A percentile compares a stretch with the other conserved stretches of the same genome.
These are phyloP conservation scores for Margaritispora aquatica DNA, from an alignment of 495 filamentous ascomycete genomes.

Conservation along the genomic window DNA sequence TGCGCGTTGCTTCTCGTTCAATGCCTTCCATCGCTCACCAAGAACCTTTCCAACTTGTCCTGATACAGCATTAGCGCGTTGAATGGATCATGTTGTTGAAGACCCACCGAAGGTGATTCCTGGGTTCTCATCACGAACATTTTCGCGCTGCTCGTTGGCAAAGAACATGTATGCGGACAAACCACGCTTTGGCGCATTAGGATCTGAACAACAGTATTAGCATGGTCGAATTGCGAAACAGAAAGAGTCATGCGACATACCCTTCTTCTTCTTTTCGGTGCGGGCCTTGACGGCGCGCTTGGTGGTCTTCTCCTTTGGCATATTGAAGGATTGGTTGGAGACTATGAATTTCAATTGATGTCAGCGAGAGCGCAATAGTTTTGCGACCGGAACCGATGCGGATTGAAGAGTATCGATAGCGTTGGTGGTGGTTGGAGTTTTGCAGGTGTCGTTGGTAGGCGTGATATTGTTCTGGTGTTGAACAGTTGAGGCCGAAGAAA, in stretches of 20 bases:
- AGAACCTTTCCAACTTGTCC: slow-evolving; percentile 97
- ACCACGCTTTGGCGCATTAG: slow-evolving; percentile 97
- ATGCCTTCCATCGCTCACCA: slow-evolving; percentile 95
- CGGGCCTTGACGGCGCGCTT: slow-evolving; percentile 47
- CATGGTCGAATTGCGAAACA: not conserved
- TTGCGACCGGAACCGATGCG: slow-evolving; percentile 21
- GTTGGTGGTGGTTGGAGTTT: not conserved
- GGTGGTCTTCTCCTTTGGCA: slow-evolving; percentile 70
- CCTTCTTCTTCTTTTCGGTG: slow-evolving; percentile 73
- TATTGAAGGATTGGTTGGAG: slow-evolving; percentile 43
- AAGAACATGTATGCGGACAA: slow-evolving; percentile 99
- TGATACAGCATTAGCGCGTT: slow-evolving; percentile 27
- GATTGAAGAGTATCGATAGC: slow-evolving; percentile 5
- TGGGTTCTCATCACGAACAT: slow-evolving; percentile 96
- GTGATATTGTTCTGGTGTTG: not conserved
- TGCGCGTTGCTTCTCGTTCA: slow-evolving; percentile 78
- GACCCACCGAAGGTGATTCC: slow-evolving; percentile 89
- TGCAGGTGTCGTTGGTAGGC: not conserved
- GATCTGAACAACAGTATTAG: slow-evolving; percentile 54
- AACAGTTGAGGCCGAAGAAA: not conserved
- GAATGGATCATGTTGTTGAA: not conserved
- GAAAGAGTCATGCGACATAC: slow-evolving; percentile 39
- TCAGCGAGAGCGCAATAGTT: slow-evolving; percentile 39
- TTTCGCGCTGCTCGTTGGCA: slow-evolving; percentile 97
- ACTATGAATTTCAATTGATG: slow-evolving; percentile 34